Base-by-base conservation (phyloP, 2,329 filamentous ascomycete species). In the Penicillium paneum region DNA sequence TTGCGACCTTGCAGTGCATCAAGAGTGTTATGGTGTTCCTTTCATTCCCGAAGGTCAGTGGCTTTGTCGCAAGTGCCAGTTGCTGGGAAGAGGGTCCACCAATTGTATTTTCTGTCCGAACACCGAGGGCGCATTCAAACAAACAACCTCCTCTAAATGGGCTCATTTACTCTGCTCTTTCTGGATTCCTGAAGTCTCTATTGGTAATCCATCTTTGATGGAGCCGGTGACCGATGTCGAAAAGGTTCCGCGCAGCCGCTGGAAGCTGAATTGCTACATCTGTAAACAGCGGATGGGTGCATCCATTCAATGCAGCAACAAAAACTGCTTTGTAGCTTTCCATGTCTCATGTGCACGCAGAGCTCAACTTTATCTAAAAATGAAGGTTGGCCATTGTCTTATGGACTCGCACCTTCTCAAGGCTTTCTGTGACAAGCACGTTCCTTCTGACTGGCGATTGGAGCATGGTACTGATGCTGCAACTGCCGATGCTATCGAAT, bases 41-140 rank as follows among this genome's bases (percentile, higher is more conserved):
- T 99, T 97, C 73, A 99, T 99, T 62, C 94, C 94, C 2, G 94
- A 99, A 76, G 94, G 94, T 17, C 94, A 99, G 74, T 99, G 94
- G 94, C 83, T 97, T 44, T 99, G 94, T 76, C 85, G 94, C 53
- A 96, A 97, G 74, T 99, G 94, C 76, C 92, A 97, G 75, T 81
- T 97, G 58, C 93, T 97, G 70, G 94, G 94, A 43, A 87, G 92
- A 63, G 92, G 92, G 44, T 88, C 93, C 64, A 91, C 92, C 63
- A 95, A 91, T 12, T 99, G 94, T 77, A 96, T 99, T 59, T 99
- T 99, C 77, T 99, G 94, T 68, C 94, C 94, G 1, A 97, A 97
- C 70, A 94, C 90, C 1, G 94, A 97, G 65, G 94, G 94, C 13
- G 94, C 94, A 3, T 99, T 99, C 79, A 99, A 99, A 73, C 94